Conservation (phyloP, 352 stramenopile genomes). For the Phytophthora brassicae region DNA sequence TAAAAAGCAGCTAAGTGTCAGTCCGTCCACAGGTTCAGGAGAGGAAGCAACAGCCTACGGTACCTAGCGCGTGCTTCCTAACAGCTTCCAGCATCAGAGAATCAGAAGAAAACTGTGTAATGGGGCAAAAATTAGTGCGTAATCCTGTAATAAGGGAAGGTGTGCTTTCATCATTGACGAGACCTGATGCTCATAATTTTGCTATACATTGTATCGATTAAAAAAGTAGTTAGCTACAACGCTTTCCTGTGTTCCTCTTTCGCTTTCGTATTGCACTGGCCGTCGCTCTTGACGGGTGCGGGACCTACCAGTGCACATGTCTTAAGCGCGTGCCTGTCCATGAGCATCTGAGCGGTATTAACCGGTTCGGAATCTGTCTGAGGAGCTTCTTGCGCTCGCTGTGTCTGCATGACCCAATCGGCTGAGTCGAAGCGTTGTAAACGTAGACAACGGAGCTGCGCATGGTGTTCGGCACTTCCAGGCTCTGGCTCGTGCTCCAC, state of each 20-base stretch:
- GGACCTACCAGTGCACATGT: slow-evolving; percentile 45
- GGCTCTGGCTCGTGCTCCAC: slow-evolving; percentile 48
- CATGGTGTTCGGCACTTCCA: slow-evolving; percentile 16
- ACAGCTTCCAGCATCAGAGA: slow-evolving; percentile 22
- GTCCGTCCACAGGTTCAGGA: too few relatives aligned
- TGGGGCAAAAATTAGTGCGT: too few relatives aligned
- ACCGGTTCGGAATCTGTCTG: slow-evolving; percentile 8
- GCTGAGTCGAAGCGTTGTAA: slow-evolving; percentile 78
- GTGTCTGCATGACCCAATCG: slow-evolving; percentile 59
- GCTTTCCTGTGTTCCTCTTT: background rate
- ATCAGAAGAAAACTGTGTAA: too few relatives aligned
- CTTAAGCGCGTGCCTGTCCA: slow-evolving; percentile 62
- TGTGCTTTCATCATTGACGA: slow-evolving; percentile 9
- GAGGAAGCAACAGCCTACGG: too few relatives aligned
- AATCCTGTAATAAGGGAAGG: background rate
- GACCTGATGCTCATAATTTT: slow-evolving; percentile 1
- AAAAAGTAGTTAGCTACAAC: slow-evolving; percentile 20
- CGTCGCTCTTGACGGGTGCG: slow-evolving; percentile 23
- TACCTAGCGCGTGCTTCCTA: slow-evolving; percentile 46
- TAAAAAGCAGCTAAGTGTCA: too few relatives aligned
- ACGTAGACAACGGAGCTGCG: slow-evolving; percentile 54
- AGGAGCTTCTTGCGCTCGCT: slow-evolving; percentile 15
- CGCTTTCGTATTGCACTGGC: slow-evolving; percentile 22
- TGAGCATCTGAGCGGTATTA: slow-evolving; percentile 53
- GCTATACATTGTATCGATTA: slow-evolving; percentile 20